Conservation (phyloP, 2,329 filamentous ascomycete genomes). For the Penicillium sp. region DNA sequence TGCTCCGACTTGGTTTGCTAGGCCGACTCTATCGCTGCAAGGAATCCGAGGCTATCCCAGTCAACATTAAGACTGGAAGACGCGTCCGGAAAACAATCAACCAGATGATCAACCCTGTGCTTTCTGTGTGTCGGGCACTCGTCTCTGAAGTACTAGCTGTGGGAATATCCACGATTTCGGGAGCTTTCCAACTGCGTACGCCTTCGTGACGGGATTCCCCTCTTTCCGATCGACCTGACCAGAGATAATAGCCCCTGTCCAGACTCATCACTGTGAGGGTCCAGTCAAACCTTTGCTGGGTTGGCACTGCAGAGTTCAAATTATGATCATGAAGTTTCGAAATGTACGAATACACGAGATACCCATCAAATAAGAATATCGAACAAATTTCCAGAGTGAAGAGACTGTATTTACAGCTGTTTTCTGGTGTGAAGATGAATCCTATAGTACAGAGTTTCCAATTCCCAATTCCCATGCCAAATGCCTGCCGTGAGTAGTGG, state of each 20-base stretch:
- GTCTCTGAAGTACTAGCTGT: background rate
- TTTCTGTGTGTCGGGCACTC: background rate
- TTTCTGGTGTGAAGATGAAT: slow-evolving; percentile 15
- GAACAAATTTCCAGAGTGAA: slow-evolving; percentile 21
- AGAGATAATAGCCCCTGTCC: background rate
- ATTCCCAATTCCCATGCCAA: slow-evolving; percentile 10
- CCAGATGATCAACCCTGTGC: background rate
- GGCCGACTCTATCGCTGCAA: background rate
- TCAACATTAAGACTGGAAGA: background rate
- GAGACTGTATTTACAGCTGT: slow-evolving; percentile 23
- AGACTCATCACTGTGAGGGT: background rate
- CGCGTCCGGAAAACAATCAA: background rate
- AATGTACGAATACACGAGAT: background rate
- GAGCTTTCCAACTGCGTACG: background rate
- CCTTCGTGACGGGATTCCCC: background rate
- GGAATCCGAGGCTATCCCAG: background rate
- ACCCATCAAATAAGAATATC: background rate
- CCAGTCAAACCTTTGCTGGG: background rate
- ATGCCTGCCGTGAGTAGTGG: slow-evolving; percentile 9
- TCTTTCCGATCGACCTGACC: background rate
- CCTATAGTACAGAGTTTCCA: slow-evolving; percentile 18
- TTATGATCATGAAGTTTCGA: background rate
- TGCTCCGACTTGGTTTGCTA: background rate
- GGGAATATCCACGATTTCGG: too few species aligned
- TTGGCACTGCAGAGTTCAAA: background rate